A percentile compares a stretch with the other conserved stretches of the same genome.
Conservation (phyloP, 306 rosid genomes). For the Castanea crenata region DNA sequence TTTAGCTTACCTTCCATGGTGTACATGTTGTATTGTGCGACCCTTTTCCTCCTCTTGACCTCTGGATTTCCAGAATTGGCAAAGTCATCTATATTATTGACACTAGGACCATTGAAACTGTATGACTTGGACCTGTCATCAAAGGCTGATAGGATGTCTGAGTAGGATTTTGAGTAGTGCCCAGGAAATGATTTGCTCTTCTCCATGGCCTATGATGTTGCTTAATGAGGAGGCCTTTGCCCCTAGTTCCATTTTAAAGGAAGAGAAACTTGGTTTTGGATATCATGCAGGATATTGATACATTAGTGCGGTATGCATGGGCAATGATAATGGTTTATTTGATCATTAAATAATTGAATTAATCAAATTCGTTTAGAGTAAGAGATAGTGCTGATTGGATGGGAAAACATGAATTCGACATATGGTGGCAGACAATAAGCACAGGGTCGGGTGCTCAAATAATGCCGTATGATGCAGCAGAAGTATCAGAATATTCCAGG, state of each 20-base stretch:
- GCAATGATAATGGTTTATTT: not conserved
- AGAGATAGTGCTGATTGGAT: not conserved
- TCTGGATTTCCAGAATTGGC: slow-evolving; percentile 40
- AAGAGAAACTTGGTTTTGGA: not conserved
- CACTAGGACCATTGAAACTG: slow-evolving; percentile 51
- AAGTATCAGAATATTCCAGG: not conserved
- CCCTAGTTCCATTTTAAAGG: not conserved
- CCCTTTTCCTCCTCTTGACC: slow-evolving; percentile 55
- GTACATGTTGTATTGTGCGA: slow-evolving; percentile 54
- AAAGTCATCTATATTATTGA: slow-evolving; percentile 33
- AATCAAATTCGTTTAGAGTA: not conserved
- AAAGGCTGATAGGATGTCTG: slow-evolving; percentile 33
- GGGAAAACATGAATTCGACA: not conserved
- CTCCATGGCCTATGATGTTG: slow-evolving; percentile 34
- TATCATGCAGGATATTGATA: not conserved
- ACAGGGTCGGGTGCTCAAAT: not conserved
- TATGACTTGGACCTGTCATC: slow-evolving; percentile 46
- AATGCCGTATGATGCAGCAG: not conserved
- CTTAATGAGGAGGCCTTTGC: not conserved
- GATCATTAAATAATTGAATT: not conserved
- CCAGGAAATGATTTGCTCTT: slow-evolving; percentile 53
- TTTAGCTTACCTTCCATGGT: slow-evolving; percentile 59
- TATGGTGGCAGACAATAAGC: not conserved
- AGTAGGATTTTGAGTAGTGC: slow-evolving; percentile 25
- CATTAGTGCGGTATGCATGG: not conserved